Percentiles rank a stretch among this genome's conserved stretches.
phyloP scores from a whole-genome alignment of 2,329 filamentous ascomycete genomes.

The Hypoxylon sp. region DNA sequence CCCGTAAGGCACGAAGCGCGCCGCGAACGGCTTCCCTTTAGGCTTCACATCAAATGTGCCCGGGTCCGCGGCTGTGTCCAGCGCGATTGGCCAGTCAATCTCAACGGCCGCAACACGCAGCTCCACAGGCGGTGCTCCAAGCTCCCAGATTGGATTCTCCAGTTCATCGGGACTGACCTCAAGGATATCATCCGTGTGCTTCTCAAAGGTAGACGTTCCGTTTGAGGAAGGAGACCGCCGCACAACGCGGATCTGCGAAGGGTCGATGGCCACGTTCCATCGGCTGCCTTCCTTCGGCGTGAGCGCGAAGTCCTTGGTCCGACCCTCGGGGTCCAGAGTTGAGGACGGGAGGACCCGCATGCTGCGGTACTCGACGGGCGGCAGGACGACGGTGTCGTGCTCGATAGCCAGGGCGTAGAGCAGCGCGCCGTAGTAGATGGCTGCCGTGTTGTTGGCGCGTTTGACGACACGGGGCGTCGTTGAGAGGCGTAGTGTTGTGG shows the following conservation, averaged over 20 bases:
- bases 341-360: conserved; percentile 29
- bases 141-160: conserved; percentile 47
- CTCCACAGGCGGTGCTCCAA: conserved; percentile 48
- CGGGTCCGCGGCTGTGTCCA: conserved; percentile 45
- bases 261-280: conserved; percentile 51
- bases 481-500: conserved; percentile 32
- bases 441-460: conserved; percentile 47
- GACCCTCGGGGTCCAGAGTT: conserved; percentile 40
- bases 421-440: conserved; percentile 48
- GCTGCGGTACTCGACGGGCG: conserved; percentile 42
- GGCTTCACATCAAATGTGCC: conserved; percentile 39
- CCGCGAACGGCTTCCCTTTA: conserved; percentile 43
- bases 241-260: conserved; percentile 45
- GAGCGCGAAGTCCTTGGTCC: conserved; percentile 43
- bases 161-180: conserved; percentile 29
- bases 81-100: conserved; percentile 49
- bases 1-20: conserved; percentile 50
- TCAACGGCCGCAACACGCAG: conserved; percentile 45
- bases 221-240: conserved; percentile 4
- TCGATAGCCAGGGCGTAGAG: conserved; percentile 50
- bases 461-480: conserved; percentile 40
- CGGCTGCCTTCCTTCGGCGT: conserved; percentile 33
- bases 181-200: conserved; percentile 6
- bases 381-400: conserved; percentile 29
- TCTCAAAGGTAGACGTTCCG: conserved; percentile 4